These are phyloP conservation scores for Ambrosia hybrid DNA, from an alignment of 140 eudicot genomes.

Conservation along the genomic window DNA sequence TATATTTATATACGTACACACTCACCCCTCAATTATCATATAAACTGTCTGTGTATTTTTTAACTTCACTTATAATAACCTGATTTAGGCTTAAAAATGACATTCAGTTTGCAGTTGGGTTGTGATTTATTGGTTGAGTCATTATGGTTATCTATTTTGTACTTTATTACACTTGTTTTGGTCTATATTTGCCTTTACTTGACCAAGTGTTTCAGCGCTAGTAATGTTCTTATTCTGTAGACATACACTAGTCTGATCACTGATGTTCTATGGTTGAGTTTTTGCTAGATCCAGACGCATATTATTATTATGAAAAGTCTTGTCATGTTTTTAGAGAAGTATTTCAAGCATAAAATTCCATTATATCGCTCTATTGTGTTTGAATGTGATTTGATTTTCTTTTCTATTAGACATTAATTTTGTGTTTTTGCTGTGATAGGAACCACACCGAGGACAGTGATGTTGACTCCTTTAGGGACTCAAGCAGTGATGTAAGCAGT, in stretches of 20 bases:
- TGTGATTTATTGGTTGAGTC: not conserved
- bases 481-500: slow-evolving; percentile 78
- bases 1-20: not conserved
- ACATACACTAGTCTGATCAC: not conserved
- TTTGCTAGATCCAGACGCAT: not conserved
- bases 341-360: not conserved
- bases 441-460: slow-evolving; percentile 76
- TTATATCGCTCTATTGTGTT: not conserved
- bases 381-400: slow-evolving; percentile 2
- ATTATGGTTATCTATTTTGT: slow-evolving; percentile 1
- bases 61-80: not conserved
- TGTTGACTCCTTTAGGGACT: slow-evolving; percentile 65
- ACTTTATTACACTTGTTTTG: not conserved
- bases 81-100: not conserved
- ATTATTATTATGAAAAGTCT: not conserved
- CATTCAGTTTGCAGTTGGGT: not conserved
- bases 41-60: not conserved
- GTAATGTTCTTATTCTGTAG: not conserved
- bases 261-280: not conserved
- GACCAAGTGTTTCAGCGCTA: not conserved
- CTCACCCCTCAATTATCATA: not conserved
- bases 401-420: not conserved
- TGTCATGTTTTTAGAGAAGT: not conserved
- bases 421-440: slow-evolving; percentile 36
- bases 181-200: not conserved